phyloP scores from a whole-genome alignment of 2,329 filamentous ascomycete species.

The Colletotrichum chlorophyti region DNA sequence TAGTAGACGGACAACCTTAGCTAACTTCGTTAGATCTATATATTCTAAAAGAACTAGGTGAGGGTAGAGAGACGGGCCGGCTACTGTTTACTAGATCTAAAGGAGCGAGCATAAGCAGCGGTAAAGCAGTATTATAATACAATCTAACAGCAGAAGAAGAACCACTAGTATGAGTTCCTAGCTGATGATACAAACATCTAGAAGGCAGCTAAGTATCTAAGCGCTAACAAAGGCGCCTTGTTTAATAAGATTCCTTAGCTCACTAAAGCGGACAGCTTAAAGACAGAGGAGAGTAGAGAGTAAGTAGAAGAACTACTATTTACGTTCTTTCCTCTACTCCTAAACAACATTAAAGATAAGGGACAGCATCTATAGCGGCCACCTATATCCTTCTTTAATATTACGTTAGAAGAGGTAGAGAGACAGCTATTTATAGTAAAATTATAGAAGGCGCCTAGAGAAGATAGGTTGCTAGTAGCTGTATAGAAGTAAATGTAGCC shows the following conservation, averaged over 20 bases:
- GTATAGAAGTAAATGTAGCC: constrained; percentile 26
- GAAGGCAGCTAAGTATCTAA: constrained; percentile 37
- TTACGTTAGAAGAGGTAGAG: constrained; percentile 31
- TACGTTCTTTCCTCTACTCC: not conserved
- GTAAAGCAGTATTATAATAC: not conserved
- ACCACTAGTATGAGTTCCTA: not conserved
- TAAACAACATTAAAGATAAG: not conserved
- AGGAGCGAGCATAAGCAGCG: not conserved
- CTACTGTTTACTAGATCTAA: not conserved
- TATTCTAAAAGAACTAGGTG: constrained; percentile 36
- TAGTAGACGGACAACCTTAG: constrained; percentile 39
- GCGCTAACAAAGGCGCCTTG: constrained; percentile 29
- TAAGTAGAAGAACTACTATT: constrained; percentile 1
- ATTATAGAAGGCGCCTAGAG: constrained; percentile 32
- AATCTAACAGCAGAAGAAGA: not conserved
- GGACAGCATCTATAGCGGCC: not conserved
- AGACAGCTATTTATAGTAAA: constrained; percentile 30
- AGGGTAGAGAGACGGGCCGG: constrained; percentile 21
- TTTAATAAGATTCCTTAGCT: constrained; percentile 35
- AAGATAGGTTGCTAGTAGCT: constrained; percentile 30
- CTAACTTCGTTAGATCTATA: constrained; percentile 35
- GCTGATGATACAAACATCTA: constrained; percentile 35
- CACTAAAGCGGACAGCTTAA: constrained; percentile 28
- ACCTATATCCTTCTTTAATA: not conserved
- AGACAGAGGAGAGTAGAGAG: constrained; percentile 27